These are phyloP conservation scores for Ochromonas danica DNA, from an alignment of 108 stramenopile genomes.

Conservation along the genomic window DNA sequence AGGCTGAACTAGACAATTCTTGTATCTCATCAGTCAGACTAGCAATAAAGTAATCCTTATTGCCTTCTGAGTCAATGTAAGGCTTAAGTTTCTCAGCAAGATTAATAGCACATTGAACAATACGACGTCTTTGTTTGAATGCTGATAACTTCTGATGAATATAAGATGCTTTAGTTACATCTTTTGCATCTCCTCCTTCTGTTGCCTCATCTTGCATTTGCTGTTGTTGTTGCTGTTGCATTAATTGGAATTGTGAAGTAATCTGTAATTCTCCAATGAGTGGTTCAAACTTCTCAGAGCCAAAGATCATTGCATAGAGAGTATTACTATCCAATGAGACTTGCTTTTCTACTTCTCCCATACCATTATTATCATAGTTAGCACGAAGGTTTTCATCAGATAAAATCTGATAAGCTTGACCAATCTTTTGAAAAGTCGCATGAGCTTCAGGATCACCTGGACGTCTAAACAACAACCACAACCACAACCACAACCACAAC, in stretches of 20 bases:
- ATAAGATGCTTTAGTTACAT: no score
- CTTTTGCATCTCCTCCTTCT: neutral
- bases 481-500: no score
- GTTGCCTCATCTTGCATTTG: neutral
- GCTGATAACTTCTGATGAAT: no score
- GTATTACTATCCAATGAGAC: slow-evolving; percentile 32
- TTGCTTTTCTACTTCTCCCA: no score
- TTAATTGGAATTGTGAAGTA: slow-evolving; percentile 3
- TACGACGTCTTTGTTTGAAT: slow-evolving; percentile 22
- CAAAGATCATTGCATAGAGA: slow-evolving; percentile 51
- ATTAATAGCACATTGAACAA: slow-evolving; percentile 23
- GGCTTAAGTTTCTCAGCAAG: neutral
- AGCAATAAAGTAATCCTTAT: neutral
- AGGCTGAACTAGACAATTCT: neutral
- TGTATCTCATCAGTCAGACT: neutral
- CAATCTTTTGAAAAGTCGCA: slow-evolving; percentile 75
- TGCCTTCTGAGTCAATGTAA: neutral
- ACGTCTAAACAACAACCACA: no score
- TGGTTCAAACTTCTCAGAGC: slow-evolving; percentile 42
- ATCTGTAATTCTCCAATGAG: slow-evolving; percentile 46
- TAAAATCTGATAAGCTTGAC: slow-evolving; percentile 84
- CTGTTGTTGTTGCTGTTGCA: neutral
- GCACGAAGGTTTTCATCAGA: slow-evolving; percentile 73
- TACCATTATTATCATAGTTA: slow-evolving; percentile 63
- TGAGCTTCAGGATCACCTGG: slow-evolving; percentile 52